These are phyloP conservation scores for Vanrija sp. DNA, from an alignment of 1,284 basidiomycete species.

Conservation along the genomic window DNA sequence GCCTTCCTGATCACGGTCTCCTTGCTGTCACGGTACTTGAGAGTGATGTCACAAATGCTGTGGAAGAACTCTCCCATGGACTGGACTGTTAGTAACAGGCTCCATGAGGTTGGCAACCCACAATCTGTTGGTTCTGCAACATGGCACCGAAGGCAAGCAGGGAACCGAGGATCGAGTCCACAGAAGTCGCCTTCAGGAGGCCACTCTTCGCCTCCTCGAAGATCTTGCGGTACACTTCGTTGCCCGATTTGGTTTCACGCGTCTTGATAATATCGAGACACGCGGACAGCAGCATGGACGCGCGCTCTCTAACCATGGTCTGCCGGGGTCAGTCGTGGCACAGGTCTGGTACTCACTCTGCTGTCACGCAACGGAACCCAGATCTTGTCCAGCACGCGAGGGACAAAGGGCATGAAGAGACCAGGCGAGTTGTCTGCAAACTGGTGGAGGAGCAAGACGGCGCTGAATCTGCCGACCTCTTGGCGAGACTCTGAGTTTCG, in stretches of 20 bases:
- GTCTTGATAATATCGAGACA: constrained; percentile 78
- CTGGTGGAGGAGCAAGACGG: constrained; percentile 75
- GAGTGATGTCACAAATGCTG: constrained; percentile 84
- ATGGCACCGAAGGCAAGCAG: constrained; percentile 89
- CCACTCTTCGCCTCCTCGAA: constrained; percentile 85
- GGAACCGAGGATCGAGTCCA: constrained; percentile 86
- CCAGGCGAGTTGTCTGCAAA: constrained; percentile 78
- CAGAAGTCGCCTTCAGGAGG: constrained; percentile 66
- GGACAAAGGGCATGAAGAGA: constrained; percentile 81
- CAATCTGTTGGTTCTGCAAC: constrained; percentile 87
- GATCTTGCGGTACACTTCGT: constrained; percentile 66
- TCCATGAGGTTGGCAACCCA: constrained; percentile 46
- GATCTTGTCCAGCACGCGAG: constrained; percentile 83
- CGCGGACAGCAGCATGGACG: constrained; percentile 81
- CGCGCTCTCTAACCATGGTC: constrained; percentile 75
- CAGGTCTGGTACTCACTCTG: constrained; percentile 53
- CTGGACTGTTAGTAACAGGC: constrained; percentile 48
- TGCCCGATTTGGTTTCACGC: constrained; percentile 43
- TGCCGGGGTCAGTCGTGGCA: constrained; percentile 13
- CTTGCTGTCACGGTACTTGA: constrained; percentile 81
- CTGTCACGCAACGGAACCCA: constrained; percentile 81
- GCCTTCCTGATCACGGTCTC: constrained; percentile 84
- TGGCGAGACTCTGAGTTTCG: constrained; percentile 35
- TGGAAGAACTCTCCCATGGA: constrained; percentile 91
- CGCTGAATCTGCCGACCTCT: constrained; percentile 47